Conservation (phyloP, 768 basidiomycete species). For the Serendipita sp. region DNA sequence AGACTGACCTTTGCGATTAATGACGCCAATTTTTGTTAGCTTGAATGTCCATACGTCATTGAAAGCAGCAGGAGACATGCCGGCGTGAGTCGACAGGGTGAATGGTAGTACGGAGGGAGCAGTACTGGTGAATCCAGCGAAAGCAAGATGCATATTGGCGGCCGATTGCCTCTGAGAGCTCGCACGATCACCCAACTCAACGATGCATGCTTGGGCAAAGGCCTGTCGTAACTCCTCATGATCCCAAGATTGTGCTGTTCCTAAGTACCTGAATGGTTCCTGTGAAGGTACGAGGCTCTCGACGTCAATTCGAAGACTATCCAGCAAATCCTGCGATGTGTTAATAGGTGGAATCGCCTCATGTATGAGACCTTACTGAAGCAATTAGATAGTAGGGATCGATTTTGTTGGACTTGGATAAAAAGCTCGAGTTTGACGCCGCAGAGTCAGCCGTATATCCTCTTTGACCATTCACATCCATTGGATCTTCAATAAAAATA, state of each 20-base stretch:
- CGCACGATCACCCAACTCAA: slow-evolving; percentile 39
- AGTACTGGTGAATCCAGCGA: slow-evolving; percentile 13
- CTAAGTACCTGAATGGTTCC: slow-evolving; percentile 51
- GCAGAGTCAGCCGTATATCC: slow-evolving; percentile 25
- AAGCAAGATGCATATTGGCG: background rate
- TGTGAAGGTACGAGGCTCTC: slow-evolving; percentile 38
- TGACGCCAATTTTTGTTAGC: slow-evolving; percentile 63
- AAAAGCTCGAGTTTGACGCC: slow-evolving; percentile 21
- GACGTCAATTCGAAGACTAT: slow-evolving; percentile 53
- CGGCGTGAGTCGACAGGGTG: slow-evolving; percentile 8
- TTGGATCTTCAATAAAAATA: slow-evolving; percentile 85
- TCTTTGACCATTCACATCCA: slow-evolving; percentile 48
- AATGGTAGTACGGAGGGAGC: slow-evolving; percentile 15
- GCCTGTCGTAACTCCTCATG: slow-evolving; percentile 46
- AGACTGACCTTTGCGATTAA: slow-evolving; percentile 49
- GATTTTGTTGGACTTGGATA: slow-evolving; percentile 51
- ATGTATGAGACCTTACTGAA: slow-evolving; percentile 34
- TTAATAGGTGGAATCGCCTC: slow-evolving; percentile 9
- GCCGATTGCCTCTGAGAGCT: slow-evolving; percentile 26
- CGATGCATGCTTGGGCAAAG: slow-evolving; percentile 42
- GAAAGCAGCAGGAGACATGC: slow-evolving; percentile 13
- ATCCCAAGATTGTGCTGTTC: slow-evolving; percentile 50
- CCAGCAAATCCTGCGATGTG: slow-evolving; percentile 41
- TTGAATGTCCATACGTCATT: slow-evolving; percentile 29
- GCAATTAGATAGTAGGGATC: slow-evolving; percentile 89